These are phyloP conservation scores for Rhizopus sp. DNA, from an alignment of 371 early-diverging fungal species.

Conservation along the genomic window DNA sequence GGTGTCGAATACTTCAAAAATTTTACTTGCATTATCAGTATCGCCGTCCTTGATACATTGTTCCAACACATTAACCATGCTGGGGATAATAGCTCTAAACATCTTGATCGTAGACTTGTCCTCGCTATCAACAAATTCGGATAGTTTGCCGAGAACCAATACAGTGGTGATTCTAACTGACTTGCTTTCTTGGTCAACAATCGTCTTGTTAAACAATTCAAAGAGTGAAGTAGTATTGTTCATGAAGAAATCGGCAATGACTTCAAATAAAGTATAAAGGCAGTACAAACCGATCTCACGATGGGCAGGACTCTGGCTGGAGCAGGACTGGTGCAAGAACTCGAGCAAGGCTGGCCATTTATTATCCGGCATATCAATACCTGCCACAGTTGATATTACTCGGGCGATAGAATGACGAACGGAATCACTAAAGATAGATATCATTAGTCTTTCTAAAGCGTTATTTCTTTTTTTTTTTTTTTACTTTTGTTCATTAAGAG, in stretches of 20 bases:
- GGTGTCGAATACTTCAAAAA: slow-evolving; percentile 86
- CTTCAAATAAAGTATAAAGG: slow-evolving; percentile 80
- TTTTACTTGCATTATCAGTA: slow-evolving; percentile 70
- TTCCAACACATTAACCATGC: slow-evolving; percentile 84
- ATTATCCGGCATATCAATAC: slow-evolving; percentile 72
- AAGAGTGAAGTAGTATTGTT: slow-evolving; percentile 68
- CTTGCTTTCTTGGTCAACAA: slow-evolving; percentile 81
- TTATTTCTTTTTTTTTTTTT: slow-evolving; percentile 1
- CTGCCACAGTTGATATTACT: slow-evolving; percentile 82
- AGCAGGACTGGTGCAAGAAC: slow-evolving; percentile 74
- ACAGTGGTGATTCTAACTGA: slow-evolving; percentile 78
- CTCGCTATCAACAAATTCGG: slow-evolving; percentile 77
- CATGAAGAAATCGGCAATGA: slow-evolving; percentile 69
- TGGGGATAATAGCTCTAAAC: slow-evolving; percentile 75
- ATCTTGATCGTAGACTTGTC: slow-evolving; percentile 64
- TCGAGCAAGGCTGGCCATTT: slow-evolving; percentile 79
- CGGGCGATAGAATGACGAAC: slow-evolving; percentile 79
- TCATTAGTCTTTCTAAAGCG: background rate
- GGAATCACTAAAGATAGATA: slow-evolving; percentile 46
- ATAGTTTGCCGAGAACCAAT: slow-evolving; percentile 81
- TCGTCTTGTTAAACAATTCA: slow-evolving; percentile 65
- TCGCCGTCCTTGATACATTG: slow-evolving; percentile 71
- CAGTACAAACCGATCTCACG: slow-evolving; percentile 87
- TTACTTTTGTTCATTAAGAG: slow-evolving; percentile 74
- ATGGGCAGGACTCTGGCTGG: slow-evolving; percentile 63